A percentile compares a stretch with the other conserved stretches of the same genome.
These are phyloP conservation scores for Blastobotrys proliferans DNA, from an alignment of 1,139 yeast genomes.

Conservation along the genomic window DNA sequence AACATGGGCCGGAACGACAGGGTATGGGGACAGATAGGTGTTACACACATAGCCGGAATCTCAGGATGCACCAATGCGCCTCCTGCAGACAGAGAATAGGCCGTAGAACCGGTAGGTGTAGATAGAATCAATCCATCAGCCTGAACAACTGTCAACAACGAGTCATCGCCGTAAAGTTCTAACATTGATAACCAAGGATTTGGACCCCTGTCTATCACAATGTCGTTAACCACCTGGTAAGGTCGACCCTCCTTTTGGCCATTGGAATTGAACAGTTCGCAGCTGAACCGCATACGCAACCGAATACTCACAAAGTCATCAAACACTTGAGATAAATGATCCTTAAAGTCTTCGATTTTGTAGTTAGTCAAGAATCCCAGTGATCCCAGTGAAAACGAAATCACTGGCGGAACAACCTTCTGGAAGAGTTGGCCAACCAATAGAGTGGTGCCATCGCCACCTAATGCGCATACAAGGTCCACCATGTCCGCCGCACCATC, in stretches of 20 bases:
- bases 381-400: constrained; percentile 64
- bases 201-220: constrained; percentile 85
- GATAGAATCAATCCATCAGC: constrained; percentile 88
- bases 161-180: constrained; percentile 78
- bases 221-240: constrained; percentile 59
- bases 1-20: constrained; percentile 82
- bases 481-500: constrained; percentile 50
- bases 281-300: constrained; percentile 75
- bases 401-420: constrained; percentile 75
- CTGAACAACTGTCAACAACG: constrained; percentile 76
- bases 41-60: constrained; percentile 81
- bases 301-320: constrained; percentile 73
- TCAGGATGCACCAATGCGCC: constrained; percentile 89
- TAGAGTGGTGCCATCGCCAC: constrained; percentile 89
- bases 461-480: constrained; percentile 74
- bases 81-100: constrained; percentile 85
- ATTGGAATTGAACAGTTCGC: constrained; percentile 44
- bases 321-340: constrained; percentile 51
- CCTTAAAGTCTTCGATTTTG: constrained; percentile 45
- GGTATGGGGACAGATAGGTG: constrained; percentile 92
- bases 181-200: constrained; percentile 81
- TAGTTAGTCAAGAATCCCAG: constrained; percentile 72
- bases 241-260: constrained; percentile 41
- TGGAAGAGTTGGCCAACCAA: constrained; percentile 78
- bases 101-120: constrained; percentile 91